Evolutionary conservation across 805 yeast species (phyloP).

Genomic region (Candida sakaeoensis): DNA sequence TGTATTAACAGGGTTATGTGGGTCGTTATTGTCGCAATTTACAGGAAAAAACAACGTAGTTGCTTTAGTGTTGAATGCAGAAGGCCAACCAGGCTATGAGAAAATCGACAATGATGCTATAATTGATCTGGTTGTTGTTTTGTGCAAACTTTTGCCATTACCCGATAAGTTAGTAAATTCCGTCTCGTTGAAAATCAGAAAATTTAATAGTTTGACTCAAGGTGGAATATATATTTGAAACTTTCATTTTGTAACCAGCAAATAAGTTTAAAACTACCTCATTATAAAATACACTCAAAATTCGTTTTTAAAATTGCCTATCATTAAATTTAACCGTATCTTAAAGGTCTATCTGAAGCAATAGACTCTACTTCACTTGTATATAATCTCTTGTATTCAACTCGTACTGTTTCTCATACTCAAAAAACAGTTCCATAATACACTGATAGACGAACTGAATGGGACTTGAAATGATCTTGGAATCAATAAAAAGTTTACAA

Average conservation of each 20-base stretch:
- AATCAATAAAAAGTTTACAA: constrained; percentile 65
- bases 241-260: no score
- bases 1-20: constrained; percentile 55
- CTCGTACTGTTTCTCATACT: constrained; percentile 61
- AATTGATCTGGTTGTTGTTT: constrained; percentile 26
- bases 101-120: constrained; percentile 44
- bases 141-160: constrained; percentile 11
- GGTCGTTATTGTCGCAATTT: constrained; percentile 35
- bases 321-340: no score
- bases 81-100: constrained; percentile 61
- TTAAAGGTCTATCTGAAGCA: no score
- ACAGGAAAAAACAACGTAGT: constrained; percentile 6
- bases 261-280: no score
- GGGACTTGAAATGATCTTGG: constrained; percentile 83
- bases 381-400: not conserved
- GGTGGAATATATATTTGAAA: constrained; percentile 23
- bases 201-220: constrained; percentile 22
- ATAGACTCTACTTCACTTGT: not conserved
- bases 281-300: no score
- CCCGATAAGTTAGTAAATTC: constrained; percentile 12
- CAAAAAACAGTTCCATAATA: constrained; percentile 90
- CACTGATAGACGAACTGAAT: constrained; percentile 80
- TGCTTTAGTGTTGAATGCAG: constrained; percentile 46
- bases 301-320: no score
- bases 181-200: constrained; percentile 19